Evolutionary conservation across 1,139 yeast species (phyloP).

Genomic region (Kazachstania sp.): DNA sequence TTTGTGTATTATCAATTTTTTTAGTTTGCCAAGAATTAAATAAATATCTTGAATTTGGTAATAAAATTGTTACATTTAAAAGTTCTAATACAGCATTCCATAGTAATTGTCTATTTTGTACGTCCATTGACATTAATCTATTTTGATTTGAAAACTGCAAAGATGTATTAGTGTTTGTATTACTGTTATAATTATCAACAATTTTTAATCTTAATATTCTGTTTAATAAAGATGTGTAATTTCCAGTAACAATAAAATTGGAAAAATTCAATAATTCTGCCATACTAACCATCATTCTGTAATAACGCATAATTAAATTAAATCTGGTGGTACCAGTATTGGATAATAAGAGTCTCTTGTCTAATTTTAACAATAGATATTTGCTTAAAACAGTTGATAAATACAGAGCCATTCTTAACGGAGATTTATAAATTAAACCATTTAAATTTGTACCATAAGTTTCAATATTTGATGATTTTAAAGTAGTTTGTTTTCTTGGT

Average conservation of each 20-base stretch:
- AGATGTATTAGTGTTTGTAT: not conserved
- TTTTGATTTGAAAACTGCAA: conserved; percentile 8
- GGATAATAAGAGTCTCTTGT: not conserved
- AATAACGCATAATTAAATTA: not conserved
- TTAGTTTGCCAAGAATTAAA: not conserved
- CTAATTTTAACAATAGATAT: not conserved
- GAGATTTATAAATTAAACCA: not conserved
- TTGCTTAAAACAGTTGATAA: not conserved
- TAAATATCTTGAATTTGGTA: conserved; percentile 12
- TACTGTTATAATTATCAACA: conserved; percentile 1
- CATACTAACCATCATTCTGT: conserved; percentile 8
- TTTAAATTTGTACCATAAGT: conserved; percentile 26
- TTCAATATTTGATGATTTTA: conserved; percentile 3
- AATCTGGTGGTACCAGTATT: not conserved
- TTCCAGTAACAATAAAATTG: conserved; percentile 9
- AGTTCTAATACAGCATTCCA: conserved; percentile 28
- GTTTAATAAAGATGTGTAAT: conserved; percentile 12
- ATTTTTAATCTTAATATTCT: conserved; percentile 9
- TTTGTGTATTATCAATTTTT: not conserved
- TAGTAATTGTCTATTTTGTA: conserved; percentile 25
- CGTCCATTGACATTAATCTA: conserved; percentile 19
- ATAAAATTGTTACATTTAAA: conserved; percentile 16
- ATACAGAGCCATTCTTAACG: not conserved
- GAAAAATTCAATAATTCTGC: conserved; percentile 14
- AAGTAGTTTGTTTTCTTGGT: not conserved